phyloP scores from a whole-genome alignment of 2,329 filamentous ascomycete species.

The Colletotrichum plurivorum region DNA sequence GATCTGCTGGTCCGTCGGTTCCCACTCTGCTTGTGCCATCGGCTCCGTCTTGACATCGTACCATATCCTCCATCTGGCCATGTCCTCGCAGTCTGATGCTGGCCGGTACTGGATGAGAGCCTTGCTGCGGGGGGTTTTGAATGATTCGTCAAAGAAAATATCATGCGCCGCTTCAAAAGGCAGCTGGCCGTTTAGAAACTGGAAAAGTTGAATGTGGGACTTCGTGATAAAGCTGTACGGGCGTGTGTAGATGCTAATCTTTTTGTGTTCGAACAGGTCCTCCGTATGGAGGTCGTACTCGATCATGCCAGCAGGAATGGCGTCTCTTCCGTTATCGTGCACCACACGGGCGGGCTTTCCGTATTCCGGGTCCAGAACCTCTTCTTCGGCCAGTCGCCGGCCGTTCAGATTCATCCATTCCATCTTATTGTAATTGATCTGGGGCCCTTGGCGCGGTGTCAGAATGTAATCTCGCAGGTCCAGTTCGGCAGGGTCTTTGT shows the following conservation, averaged over 20 bases:
- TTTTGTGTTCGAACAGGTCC: too few relatives aligned
- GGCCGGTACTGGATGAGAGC: constrained; percentile 18
- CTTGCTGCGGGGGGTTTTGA: background rate
- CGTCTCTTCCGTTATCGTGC: too few relatives aligned
- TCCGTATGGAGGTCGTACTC: too few relatives aligned
- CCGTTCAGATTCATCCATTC: too few relatives aligned
- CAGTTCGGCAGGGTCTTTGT: background rate
- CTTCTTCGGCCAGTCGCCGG: too few relatives aligned
- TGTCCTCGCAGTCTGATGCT: background rate
- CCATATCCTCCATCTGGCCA: constrained; percentile 9
- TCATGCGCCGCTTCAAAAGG: background rate
- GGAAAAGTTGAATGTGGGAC: too few relatives aligned
- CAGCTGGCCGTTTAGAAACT: too few relatives aligned
- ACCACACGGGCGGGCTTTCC: too few relatives aligned
- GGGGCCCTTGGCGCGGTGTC: background rate
- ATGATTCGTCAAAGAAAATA: background rate
- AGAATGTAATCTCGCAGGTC: constrained; percentile 6
- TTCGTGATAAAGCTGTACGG: too few relatives aligned
- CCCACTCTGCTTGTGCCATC: background rate
- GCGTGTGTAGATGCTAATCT: too few relatives aligned
- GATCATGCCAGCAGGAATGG: too few relatives aligned
- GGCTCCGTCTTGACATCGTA: background rate
- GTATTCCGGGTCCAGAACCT: too few relatives aligned
- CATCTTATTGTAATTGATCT: background rate
- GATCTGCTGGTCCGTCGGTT: background rate